These are phyloP conservation scores for Fragaria vesca DNA, from an alignment of 306 rosid genomes.

Conservation along the genomic window DNA sequence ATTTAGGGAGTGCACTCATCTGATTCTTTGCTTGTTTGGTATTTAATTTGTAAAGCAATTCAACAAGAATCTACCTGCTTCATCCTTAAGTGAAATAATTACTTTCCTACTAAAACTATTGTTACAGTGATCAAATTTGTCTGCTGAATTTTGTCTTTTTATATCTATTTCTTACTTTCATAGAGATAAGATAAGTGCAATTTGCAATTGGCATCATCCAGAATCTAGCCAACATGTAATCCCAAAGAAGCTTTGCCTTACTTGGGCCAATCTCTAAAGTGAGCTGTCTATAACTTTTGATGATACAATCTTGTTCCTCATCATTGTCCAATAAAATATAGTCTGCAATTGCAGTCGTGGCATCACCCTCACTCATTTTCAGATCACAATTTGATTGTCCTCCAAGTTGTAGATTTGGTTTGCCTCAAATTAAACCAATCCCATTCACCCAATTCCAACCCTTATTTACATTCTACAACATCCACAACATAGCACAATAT, in stretches of 20 bases:
- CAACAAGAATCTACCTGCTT: no score
- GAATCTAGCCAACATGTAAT: conserved; percentile 6
- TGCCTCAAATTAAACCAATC: neutral
- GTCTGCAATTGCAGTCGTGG: conserved; percentile 27
- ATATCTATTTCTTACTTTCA: neutral
- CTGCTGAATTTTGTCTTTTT: no score
- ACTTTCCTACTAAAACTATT: no score
- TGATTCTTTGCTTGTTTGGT: neutral
- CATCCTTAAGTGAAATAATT: no score
- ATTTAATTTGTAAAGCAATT: neutral
- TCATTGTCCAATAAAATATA: conserved; percentile 27
- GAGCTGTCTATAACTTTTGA: conserved; percentile 20
- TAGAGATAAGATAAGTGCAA: conserved; percentile 17
- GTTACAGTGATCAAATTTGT: neutral
- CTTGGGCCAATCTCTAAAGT: conserved; percentile 9
- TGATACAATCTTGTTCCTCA: conserved; percentile 26
- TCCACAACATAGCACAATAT: neutral
- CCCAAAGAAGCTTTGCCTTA: neutral
- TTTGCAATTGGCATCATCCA: conserved; percentile 7
- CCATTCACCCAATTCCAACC: conserved; percentile 8
- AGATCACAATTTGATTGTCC: conserved; percentile 19
- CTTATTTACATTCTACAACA: neutral
- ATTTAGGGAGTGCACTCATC: neutral
- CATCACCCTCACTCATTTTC: conserved; percentile 21
- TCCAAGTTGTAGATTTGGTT: conserved; percentile 27